A percentile compares a stretch with the other conserved stretches of the same genome.
These are phyloP conservation scores for Blastomyces parvus DNA, from an alignment of 2,329 filamentous ascomycete genomes.

Conservation along the genomic window DNA sequence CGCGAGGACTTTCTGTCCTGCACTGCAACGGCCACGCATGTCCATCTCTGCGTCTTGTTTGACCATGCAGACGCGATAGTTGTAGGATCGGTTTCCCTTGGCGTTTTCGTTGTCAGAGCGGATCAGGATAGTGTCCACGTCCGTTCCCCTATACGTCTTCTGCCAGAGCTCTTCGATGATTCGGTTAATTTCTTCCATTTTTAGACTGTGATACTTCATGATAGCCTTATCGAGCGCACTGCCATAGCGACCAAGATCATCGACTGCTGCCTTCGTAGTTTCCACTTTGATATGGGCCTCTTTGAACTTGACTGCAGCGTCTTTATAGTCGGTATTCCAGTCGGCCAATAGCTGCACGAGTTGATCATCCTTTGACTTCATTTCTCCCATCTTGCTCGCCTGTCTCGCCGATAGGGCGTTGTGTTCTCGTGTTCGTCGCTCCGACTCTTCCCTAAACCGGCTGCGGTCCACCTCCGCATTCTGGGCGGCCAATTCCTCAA, in stretches of 20 bases:
- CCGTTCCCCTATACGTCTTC: conserved; percentile 90
- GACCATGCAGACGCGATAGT: conserved; percentile 96
- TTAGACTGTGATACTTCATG: conserved; percentile 90
- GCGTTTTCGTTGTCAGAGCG: conserved; percentile 75
- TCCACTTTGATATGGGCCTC: conserved; percentile 81
- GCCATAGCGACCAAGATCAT: conserved; percentile 75
- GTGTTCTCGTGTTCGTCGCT: conserved; percentile 55
- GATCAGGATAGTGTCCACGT: conserved; percentile 94
- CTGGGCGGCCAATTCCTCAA: conserved; percentile 63
- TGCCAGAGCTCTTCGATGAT: conserved; percentile 97
- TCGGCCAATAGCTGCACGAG: conserved; percentile 62
- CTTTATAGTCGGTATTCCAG: conserved; percentile 78
- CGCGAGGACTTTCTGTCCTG: conserved; percentile 91
- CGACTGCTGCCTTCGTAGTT: conserved; percentile 85
- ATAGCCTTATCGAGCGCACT: conserved; percentile 87
- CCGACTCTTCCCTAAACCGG: conserved; percentile 60
- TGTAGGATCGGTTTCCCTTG: conserved; percentile 73
- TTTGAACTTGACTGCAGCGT: conserved; percentile 70
- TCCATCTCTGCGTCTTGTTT: conserved; percentile 98
- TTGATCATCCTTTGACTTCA: conserved; percentile 78
- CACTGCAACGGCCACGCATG: conserved; percentile 95
- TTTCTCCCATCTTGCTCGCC: conserved; percentile 62
- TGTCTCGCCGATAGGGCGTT: conserved; percentile 63
- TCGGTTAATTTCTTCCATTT: conserved; percentile 97
- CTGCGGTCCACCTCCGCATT: conserved; percentile 77